Percentiles rank a stretch among this genome's conserved stretches.
These are phyloP conservation scores for Hydnomerulius pinastri DNA, from an alignment of 768 basidiomycete species.

Conservation along the genomic window DNA sequence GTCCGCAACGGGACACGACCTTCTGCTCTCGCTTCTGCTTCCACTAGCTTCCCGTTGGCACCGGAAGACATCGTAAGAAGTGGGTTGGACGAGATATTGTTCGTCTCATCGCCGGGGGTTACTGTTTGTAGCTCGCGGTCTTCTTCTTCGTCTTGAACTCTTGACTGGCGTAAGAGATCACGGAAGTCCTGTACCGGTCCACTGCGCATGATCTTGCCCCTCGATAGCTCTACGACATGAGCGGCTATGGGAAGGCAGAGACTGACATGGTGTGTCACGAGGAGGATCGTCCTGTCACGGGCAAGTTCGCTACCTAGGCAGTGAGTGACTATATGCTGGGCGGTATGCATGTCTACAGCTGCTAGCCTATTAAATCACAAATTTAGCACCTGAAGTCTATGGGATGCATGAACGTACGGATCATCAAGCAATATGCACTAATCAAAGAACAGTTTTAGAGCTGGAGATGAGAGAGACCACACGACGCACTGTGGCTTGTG, in stretches of 20 bases:
- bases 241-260: conserved; percentile 69
- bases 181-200: conserved; percentile 52
- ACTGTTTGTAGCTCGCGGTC: no score
- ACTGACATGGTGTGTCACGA: conserved; percentile 82
- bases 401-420: conserved; percentile 49
- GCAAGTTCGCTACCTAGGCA: conserved; percentile 67
- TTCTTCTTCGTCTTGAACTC: conserved; percentile 45
- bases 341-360: conserved; percentile 79
- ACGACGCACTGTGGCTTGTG: conserved; percentile 52
- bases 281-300: conserved; percentile 66
- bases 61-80: no score
- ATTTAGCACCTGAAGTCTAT: conserved; percentile 10
- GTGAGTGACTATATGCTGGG: conserved; percentile 62
- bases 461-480: background rate
- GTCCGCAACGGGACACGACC: conserved; percentile 60
- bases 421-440: conserved; percentile 69
- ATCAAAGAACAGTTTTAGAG: background rate
- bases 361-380: conserved; percentile 47
- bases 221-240: conserved; percentile 63
- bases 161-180: conserved; percentile 41
- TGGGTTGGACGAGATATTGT: no score
- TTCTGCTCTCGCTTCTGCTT: conserved; percentile 65
- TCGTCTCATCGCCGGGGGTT: no score
- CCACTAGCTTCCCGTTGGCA: conserved; percentile 54
- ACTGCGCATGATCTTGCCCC: conserved; percentile 50